Evolutionary conservation across 148 eudicot species (phyloP).

Genomic region (Vaccinium vitisidaea): DNA sequence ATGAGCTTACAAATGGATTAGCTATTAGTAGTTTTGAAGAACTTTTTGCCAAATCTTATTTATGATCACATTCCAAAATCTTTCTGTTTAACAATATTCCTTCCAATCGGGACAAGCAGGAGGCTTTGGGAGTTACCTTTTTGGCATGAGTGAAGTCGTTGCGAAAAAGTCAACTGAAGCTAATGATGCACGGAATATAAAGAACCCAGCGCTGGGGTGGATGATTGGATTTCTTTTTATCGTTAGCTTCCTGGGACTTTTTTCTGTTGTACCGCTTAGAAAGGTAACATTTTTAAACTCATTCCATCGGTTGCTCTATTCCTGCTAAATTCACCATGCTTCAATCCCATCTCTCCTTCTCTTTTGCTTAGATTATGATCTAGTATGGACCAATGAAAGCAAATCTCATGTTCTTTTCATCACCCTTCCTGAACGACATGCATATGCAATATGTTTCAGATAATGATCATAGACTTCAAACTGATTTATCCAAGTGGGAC

Average conservation of each 20-base stretch:
- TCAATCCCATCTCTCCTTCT: not conserved
- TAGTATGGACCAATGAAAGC: not conserved
- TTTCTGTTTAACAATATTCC: not conserved
- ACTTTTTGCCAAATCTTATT: not conserved
- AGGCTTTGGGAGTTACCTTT: conserved; percentile 86
- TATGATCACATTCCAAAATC: not conserved
- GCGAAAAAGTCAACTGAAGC: conserved; percentile 56
- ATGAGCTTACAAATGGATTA: not conserved
- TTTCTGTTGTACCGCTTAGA: conserved; percentile 78
- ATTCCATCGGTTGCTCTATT: not conserved
- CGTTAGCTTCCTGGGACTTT: conserved; percentile 88
- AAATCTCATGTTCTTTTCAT: not conserved
- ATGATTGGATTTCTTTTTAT: conserved; percentile 80
- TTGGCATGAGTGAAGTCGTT: conserved; percentile 70
- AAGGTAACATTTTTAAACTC: conserved; percentile 45
- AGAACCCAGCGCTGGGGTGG: conserved; percentile 62
- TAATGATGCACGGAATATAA: conserved; percentile 37
- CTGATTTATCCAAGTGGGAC: conserved; percentile 90
- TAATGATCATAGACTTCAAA: conserved; percentile 87
- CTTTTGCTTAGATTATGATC: not conserved
- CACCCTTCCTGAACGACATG: not conserved
- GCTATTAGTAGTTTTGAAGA: not conserved
- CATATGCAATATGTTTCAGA: conserved; percentile 39
- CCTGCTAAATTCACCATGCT: not conserved
- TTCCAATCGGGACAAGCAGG: conserved; percentile 40